A percentile compares a stretch with the other conserved stretches of the same genome.
phyloP scores from a whole-genome alignment of 2,329 filamentous ascomycete species.

The Ophiostoma piceae region DNA sequence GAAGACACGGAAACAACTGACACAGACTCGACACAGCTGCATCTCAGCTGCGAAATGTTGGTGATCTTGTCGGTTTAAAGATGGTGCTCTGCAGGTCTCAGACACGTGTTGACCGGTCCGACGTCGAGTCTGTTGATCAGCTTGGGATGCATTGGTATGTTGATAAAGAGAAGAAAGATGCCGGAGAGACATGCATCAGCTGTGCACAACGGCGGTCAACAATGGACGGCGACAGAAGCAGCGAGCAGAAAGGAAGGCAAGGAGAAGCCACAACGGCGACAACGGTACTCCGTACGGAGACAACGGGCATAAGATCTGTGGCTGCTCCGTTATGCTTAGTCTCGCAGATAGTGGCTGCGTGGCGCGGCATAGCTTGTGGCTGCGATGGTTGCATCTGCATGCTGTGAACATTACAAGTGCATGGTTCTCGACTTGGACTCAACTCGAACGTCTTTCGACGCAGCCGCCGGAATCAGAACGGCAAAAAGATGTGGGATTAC shows the following conservation, averaged over 20 bases:
- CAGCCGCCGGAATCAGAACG: no score
- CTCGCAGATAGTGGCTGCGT: background rate
- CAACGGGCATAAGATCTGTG: background rate
- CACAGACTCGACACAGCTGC: no score
- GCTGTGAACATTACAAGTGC: no score
- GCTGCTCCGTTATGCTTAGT: background rate
- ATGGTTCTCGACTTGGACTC: no score
- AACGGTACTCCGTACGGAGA: background rate
- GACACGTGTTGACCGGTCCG: background rate
- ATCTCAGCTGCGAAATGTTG: background rate
- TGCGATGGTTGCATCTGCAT: background rate
- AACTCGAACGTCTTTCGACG: no score
- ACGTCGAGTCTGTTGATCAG: no score
- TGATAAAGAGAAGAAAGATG: background rate
- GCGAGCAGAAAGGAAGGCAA: no score
- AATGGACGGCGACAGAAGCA: background rate
- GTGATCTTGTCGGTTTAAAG: background rate
- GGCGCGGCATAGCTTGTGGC: background rate
- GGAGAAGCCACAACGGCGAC: background rate
- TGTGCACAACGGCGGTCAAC: background rate
- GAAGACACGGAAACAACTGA: no score
- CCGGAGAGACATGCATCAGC: no score
- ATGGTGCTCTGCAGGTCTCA: background rate
- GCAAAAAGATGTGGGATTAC: slow-evolving; percentile 22
- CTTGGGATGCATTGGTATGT: no score